These are phyloP conservation scores for Fomitopsis betulina DNA, from an alignment of 1,284 basidiomycete genomes.

Conservation along the genomic window DNA sequence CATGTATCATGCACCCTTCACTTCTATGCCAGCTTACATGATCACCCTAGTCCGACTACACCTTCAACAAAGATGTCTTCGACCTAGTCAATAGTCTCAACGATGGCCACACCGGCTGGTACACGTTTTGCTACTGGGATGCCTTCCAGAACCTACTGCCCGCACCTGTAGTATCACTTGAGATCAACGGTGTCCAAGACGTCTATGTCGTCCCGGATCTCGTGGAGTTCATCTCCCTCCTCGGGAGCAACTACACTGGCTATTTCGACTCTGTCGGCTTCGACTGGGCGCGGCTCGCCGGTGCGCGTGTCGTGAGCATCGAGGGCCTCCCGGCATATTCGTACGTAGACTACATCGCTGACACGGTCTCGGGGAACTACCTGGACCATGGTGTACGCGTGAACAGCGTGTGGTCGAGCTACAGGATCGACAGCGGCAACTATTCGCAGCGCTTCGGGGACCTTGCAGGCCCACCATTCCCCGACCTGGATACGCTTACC, in stretches of 20 bases:
- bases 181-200: conserved; percentile 45
- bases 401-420: conserved; percentile 60
- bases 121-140: conserved; percentile 49
- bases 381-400: conserved; percentile 59
- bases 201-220: conserved; percentile 54
- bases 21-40: background rate
- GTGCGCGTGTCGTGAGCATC: conserved; percentile 52
- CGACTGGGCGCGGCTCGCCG: conserved; percentile 56
- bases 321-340: conserved; percentile 49
- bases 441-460: conserved; percentile 60
- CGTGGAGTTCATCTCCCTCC: conserved; percentile 13
- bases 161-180: conserved; percentile 51
- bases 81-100: conserved; percentile 54
- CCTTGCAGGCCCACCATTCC: conserved; percentile 49
- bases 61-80: conserved; percentile 57
- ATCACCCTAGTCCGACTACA: conserved; percentile 39
- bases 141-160: conserved; percentile 56
- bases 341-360: conserved; percentile 53
- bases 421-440: conserved; percentile 40
- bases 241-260: conserved; percentile 33
- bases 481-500: conserved; percentile 41
- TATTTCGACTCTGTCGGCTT: conserved; percentile 50
- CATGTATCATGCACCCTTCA: conserved; percentile 18
- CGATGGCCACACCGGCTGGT: conserved; percentile 64
- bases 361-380: conserved; percentile 57